Base-by-base conservation (phyloP, 2,329 filamentous ascomycete genomes). In the Cercospora zeae-maydis region DNA sequence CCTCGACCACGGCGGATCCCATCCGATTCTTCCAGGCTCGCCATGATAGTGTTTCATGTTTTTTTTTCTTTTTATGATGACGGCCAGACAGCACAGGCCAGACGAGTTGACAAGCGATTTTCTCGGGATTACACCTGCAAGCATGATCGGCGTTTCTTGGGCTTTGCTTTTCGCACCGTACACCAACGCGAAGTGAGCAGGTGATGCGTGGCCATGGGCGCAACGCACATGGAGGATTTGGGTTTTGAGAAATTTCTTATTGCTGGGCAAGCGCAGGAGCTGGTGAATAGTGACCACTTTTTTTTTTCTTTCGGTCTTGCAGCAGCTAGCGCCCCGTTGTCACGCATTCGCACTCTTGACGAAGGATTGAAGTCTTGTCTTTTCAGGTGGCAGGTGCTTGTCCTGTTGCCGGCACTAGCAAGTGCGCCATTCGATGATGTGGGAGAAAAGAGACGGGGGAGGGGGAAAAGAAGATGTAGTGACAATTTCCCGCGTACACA, bases 251-350 rank as follows among this genome's bases (percentile, higher is more conserved):
- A 19, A 16, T 53, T 53, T 53, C 27, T 53, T 53, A 14, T 53
- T 31, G 16, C 19, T 21, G 55, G 45, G 45, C 21, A 31, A 61
- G 62, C 62, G 62, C 60, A 24, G 62, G 62, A 64, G 62, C 62
- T 61, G 53, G 58, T 58, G 62, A 49, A 39, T 21, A 47, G 11
- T 27, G 42, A 47, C 21, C 42, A 27, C 42, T 14, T 57, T 55
- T 45, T 33, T 39, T 30, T 47, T 54, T 47, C 33, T 37, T 34
- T 8, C 10, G 39, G 31, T 36, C 21, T 51, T 34, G 30, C 5
- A 36, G 31, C 16, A 56, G 33, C 30, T 62, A 59, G 19, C 42
- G 37, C 27, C 36, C 39, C 49, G 11, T 30, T 61, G 24, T 16
- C 51, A 31, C 11, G 24, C 30, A n/a, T 52, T 62, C 33, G 30